Percentiles rank a stretch among this genome's conserved stretches.
These are phyloP conservation scores for Globisporangium acanthophoron DNA, from an alignment of 352 stramenopile species.

Conservation along the genomic window DNA sequence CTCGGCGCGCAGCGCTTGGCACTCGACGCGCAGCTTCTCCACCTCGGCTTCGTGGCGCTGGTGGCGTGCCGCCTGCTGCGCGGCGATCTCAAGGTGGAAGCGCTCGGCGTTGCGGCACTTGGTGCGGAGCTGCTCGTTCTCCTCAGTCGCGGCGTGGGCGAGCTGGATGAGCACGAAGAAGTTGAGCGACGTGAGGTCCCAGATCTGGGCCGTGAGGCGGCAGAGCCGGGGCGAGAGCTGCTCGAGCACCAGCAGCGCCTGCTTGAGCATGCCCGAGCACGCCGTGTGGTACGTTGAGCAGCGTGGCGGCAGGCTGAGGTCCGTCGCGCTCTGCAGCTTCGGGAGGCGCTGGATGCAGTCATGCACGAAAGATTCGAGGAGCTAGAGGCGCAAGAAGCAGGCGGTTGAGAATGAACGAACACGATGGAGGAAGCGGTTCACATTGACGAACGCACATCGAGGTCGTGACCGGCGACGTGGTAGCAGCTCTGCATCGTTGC, in stretches of 20 bases:
- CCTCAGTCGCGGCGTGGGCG: constrained; percentile 27
- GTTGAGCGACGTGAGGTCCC: constrained; percentile 60
- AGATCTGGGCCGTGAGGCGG: constrained; percentile 46
- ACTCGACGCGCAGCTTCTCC: constrained; percentile 24
- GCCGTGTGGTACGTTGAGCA: constrained; percentile 42
- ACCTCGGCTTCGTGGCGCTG: constrained; percentile 35
- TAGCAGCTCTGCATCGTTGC: constrained; percentile 22
- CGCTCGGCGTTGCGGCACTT: constrained; percentile 24
- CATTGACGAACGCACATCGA: constrained; percentile 22
- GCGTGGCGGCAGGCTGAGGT: constrained; percentile 30
- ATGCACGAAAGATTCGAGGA: constrained; percentile 55
- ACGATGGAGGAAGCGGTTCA: background rate
- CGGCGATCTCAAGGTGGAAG: constrained; percentile 24
- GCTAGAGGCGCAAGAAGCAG: constrained; percentile 7
- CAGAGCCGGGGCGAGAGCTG: constrained; percentile 43
- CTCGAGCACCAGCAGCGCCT: constrained; percentile 34
- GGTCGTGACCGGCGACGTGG: constrained; percentile 41
- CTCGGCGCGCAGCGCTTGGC: constrained; percentile 40
- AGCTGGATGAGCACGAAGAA: constrained; percentile 59
- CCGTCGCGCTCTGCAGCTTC: constrained; percentile 17
- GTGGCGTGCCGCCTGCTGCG: constrained; percentile 23
- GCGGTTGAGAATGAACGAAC: background rate
- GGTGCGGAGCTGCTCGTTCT: constrained; percentile 24
- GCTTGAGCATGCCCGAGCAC: constrained; percentile 48
- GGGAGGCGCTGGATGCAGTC: constrained; percentile 47